Evolutionary conservation across 2,329 filamentous ascomycete species (phyloP), one percentile per base, ranked within the genome.

Genomic region (Neonectria coccinea): DNA sequence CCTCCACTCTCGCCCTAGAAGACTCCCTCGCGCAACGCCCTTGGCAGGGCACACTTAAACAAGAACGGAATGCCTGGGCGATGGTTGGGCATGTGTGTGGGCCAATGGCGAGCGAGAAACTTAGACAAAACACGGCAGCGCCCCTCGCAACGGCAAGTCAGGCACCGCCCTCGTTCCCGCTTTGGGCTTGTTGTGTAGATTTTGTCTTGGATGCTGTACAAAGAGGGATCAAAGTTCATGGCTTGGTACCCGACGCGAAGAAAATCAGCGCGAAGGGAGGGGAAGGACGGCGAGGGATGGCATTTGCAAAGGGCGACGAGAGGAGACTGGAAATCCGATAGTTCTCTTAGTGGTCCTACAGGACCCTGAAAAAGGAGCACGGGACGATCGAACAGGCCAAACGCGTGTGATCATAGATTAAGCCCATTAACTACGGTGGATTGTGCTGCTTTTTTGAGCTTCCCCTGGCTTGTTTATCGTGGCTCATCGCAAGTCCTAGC

Each of bases 331-430:
- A 59, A 52, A 53, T 29, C 33, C 48, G 44, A 39, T 53, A 33
- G 22, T 18, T 22, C 39, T 33, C 42, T 44, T 11, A 47, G 22
- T 33, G 29, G 47, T 59, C 36, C 56, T 31, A 22, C 33, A 27
- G 18, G 16, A 29, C 47, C 56, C 56, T 58, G 27, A 14, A 36
- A 31, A 33, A 22, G n/a, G 22, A 48, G 12, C 20, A 9, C 27
- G 44, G 5, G 29, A 5, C 2, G 18, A 20, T 11, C 5, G 31
- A 42, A 42, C 39, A 42, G 18, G 18, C 27, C 29, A 33, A 31
- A 18, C 48, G 48, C 18, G 60, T 56, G 53, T 44, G 39, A 39
- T 61, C 31, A 62, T 59, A 53, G 58, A 42, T 59, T 16, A 25
- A 31, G 12, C 1, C 5, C 33, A 14, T 36, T 12, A n/a, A 39